phyloP scores from a whole-genome alignment of 352 stramenopile species.

The Phytophthora lateralis region DNA sequence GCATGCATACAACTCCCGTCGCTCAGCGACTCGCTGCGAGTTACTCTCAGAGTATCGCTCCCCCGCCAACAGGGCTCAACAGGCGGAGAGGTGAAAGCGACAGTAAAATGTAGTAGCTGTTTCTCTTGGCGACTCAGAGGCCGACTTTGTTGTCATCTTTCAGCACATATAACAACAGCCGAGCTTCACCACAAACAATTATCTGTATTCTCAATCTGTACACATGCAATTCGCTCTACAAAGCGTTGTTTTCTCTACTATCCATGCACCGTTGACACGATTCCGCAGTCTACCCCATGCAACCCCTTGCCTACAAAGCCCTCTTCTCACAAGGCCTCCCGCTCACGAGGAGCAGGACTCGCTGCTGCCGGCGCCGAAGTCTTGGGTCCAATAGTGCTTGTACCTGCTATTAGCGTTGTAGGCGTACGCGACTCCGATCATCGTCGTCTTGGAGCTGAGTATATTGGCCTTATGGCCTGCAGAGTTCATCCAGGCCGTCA shows the following conservation, averaged over 20 bases:
- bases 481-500: constrained; percentile 48
- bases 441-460: constrained; percentile 27
- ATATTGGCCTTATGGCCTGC: constrained; percentile 35
- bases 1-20: not conserved
- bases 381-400: constrained; percentile 68
- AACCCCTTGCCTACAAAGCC: too few relatives aligned
- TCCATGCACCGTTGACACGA: not conserved
- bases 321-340: not conserved
- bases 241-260: constrained; percentile 3
- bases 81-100: too few relatives aligned
- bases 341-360: constrained; percentile 31
- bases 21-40: too few relatives aligned
- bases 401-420: constrained; percentile 46
- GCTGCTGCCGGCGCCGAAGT: constrained; percentile 42
- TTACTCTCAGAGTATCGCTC: too few relatives aligned
- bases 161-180: too few relatives aligned
- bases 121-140: too few relatives aligned
- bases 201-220: not conserved
- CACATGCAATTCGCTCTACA: not conserved
- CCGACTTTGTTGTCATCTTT: too few relatives aligned
- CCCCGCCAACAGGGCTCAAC: too few relatives aligned
- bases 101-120: too few relatives aligned
- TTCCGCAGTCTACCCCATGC: not conserved
- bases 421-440: constrained; percentile 48
- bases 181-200: too few relatives aligned